A percentile compares a stretch with the other conserved stretches of the same genome.
Conservation (phyloP, 2,329 filamentous ascomycete species). For the Colletotrichum kahawae region DNA sequence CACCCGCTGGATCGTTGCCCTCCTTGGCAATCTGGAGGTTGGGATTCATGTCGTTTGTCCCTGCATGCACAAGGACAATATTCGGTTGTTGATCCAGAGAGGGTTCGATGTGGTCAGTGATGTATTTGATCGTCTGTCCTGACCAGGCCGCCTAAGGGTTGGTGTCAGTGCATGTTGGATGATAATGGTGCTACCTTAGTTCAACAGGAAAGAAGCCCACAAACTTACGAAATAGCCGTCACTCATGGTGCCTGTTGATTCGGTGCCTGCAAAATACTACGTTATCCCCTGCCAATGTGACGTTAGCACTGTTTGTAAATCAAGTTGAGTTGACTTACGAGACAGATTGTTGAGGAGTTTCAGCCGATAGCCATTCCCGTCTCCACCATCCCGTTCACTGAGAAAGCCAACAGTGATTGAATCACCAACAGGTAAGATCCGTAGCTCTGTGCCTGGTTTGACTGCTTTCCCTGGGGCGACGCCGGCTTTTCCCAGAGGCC, state of each 20-base stretch:
- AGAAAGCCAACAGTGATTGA: slow-evolving; percentile 34
- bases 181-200: not conserved
- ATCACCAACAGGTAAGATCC: slow-evolving; percentile 39
- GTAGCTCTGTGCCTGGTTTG: slow-evolving; percentile 27
- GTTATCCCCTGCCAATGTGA: slow-evolving; percentile 18
- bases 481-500: too few relatives aligned
- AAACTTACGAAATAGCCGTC: slow-evolving; percentile 35
- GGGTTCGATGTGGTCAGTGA: slow-evolving; percentile 31
- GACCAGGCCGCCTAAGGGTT: slow-evolving; percentile 36
- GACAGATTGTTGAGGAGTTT: slow-evolving; percentile 30
- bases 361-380: slow-evolving; percentile 38
- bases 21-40: slow-evolving; percentile 28
- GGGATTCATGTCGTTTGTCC: slow-evolving; percentile 22
- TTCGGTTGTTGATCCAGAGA: slow-evolving; percentile 38
- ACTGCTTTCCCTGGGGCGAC: not conserved
- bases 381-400: slow-evolving; percentile 31
- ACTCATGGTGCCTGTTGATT: slow-evolving; percentile 29
- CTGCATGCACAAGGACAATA: slow-evolving; percentile 36
- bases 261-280: slow-evolving; percentile 36
- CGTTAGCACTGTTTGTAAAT: not conserved
- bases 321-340: slow-evolving; percentile 19
- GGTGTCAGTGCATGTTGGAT: not conserved
- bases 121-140: slow-evolving; percentile 39
- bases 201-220: too few relatives aligned
- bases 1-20: slow-evolving; percentile 33